Evolutionary conservation across 805 yeast species (phyloP), one percentile per base, ranked within the genome.

Genomic region (Yamadazyma takamatsuzukensis): DNA sequence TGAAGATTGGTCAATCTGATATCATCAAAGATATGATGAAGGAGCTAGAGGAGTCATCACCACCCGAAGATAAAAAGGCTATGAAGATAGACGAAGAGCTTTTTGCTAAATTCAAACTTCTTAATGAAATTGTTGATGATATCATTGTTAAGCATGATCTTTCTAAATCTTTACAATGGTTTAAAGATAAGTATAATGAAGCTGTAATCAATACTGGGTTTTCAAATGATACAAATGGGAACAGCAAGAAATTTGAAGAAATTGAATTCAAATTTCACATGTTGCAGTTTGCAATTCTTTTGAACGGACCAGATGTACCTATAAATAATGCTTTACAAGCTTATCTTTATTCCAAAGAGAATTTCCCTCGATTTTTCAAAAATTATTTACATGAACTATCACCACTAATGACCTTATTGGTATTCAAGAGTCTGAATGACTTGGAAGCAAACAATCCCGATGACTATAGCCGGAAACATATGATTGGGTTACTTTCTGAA

Each of bases 181-280:
- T 65, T 33, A 34, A 49, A 21, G 35, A 37, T 8, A 54, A 51
- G 33, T 41, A 47, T 32, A 49, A 48, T 28, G 47, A 40, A 10
- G 30, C 30, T 15, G 25, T 34, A 21, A 27, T 15, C 15, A 26
- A 11, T 9, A 12, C 26, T 11, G 12, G 6, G n/a, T 26, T 33
- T 36, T 12, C 30, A 12, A 6, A 16, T 8, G 5, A 17, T 10
- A 21, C 9, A 11, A 16, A 5, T 12, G 25, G 32, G 22, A 18
- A 7, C 4, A 26, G 26, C 28, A 16, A 3, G 11, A 25, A 19
- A 25, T 37, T 21, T 24, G 41, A 47, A 13, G 51, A 48, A 33
- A 49, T 59, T n/a, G 65, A 60, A 45, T 60, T 66, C 49, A 64
- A 64, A 40, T 59, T 64, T 40, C 69, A 64, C 44, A 49, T 62